Evolutionary conservation across 75 land plant genomes (phyloP), one percentile per base, ranked within the genome.

Genomic region (Pinus tabuliformis): DNA sequence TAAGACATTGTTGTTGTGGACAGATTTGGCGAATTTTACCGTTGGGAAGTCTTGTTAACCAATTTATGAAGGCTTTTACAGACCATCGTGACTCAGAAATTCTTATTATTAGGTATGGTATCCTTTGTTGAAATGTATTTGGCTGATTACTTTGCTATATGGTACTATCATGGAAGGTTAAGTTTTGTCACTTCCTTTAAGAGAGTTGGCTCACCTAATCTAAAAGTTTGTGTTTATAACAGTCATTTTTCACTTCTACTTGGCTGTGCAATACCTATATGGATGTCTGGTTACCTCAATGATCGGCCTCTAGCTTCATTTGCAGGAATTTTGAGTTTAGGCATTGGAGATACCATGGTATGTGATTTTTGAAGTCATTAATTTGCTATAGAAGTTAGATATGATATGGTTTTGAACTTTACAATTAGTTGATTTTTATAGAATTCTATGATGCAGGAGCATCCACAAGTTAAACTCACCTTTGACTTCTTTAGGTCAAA

Each of bases 271-370:
- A 80, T 94, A 75, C 99, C 99, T 37, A 83, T 92, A 58, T 97
- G 99, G 99, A 78, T 97, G 85, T 88, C 87, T 70, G 79, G 82
- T 68, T 80, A 86, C 6, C 78, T 75, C 75, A 85, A 79, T 81
- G 92, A 93, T 82, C 86, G 98, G 57, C 98, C 98, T 14, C 85
- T 97, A 71, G 93, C 95, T 42, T 91, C 98, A 39, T 94, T 95
- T 88, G 99, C 99, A 78, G 99, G 99, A 74, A 90, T 97, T 60
- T 80, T 97, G 56, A 97, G 99, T 79, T 87, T 97, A 78, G 99
- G 99, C 62, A 95, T 97, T 76, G 99, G 99, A 33, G 99, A 94
- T 80, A 92, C 99, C 24, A 94, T 96, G 97, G 95, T 93, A 75
- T 18, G 72, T 39, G 45, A 36, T 33, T 63, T 36, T 36, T n/a